Percentiles rank a stretch among this genome's conserved stretches.
phyloP scores from a whole-genome alignment of 2,329 filamentous ascomycete species.

The Ophiobolus disseminans region DNA sequence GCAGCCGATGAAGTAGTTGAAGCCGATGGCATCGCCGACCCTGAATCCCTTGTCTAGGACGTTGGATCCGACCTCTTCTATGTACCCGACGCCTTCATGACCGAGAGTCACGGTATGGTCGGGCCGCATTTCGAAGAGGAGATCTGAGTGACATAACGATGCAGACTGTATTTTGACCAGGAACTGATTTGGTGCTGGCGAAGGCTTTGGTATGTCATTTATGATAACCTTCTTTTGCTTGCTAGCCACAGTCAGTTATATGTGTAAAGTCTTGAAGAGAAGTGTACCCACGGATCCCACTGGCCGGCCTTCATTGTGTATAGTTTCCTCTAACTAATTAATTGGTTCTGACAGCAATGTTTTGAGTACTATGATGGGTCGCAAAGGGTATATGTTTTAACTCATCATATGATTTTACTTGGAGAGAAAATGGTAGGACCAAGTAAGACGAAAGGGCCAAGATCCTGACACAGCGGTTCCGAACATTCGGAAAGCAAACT shows the following conservation, averaged over 20 bases:
- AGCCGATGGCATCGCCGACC: slow-evolving; percentile 55
- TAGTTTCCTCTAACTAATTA: too few species aligned
- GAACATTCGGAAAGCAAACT: too few species aligned
- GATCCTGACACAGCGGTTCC: too few species aligned
- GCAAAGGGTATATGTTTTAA: not conserved
- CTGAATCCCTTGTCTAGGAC: slow-evolving; percentile 51
- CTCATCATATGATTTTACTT: not conserved
- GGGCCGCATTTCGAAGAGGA: slow-evolving; percentile 34
- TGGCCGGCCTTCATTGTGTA: slow-evolving; percentile 41
- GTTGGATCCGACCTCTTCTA: slow-evolving; percentile 46
- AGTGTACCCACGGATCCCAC: slow-evolving; percentile 34
- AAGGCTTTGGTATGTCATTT: slow-evolving; percentile 36
- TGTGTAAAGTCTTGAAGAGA: not conserved
- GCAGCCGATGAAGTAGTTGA: slow-evolving; percentile 55
- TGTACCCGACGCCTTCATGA: slow-evolving; percentile 57
- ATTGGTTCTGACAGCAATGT: too few species aligned
- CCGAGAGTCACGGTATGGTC: slow-evolving; percentile 48
- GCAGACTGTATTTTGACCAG: slow-evolving; percentile 41
- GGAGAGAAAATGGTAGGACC: not conserved
- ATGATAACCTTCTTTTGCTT: slow-evolving; percentile 39
- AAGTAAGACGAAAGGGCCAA: not conserved
- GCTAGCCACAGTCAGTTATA: slow-evolving; percentile 4
- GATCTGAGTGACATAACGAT: slow-evolving; percentile 42
- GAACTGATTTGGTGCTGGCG: slow-evolving; percentile 32
- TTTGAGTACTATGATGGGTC: slow-evolving; percentile 24